Base-by-base conservation (phyloP, 1,284 basidiomycete genomes). In the Omphalotus olearius region DNA sequence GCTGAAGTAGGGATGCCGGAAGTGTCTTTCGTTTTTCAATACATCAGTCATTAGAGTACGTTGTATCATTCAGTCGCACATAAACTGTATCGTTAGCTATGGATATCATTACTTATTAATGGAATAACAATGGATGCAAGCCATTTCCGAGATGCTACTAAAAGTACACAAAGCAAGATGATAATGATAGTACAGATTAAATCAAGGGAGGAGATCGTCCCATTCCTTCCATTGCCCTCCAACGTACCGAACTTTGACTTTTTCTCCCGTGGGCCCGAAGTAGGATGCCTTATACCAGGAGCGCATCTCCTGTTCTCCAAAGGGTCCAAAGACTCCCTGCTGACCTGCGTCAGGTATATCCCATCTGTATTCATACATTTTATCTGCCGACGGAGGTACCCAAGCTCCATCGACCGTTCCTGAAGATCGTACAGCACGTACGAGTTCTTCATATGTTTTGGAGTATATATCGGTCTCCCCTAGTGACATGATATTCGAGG, bases 11-110 rank as follows among this genome's bases (percentile, higher is more conserved):
- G 88, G 3, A 63, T 84, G 41, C 82, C 85, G 9, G 91, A 96
- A 59, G 88, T 98, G 50, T 93, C 91, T 1, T 93, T 90, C 62
- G 91, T 92, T 36, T 94, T 93, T 73, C 92, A 95, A 66, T 95
- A 93, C 66, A 88, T 94, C 65, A 91, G 89, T 64, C 89, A 91
- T 62, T 83, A 69, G 58, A 26, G 20, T 9, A 33, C 47, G 20
- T 45, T 39, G 44, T 41, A 30, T 45, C 41, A 18, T 42, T 18
- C 3, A 3, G 30, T 33, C 13, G 30, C 30, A 9, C 30, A 33
- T 33, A 13, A 9, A 33, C 13, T 33, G 30, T 33, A 33, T 33
- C 30, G 30, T 33, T 33, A 33, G 30, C 30, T 33, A 33, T 13
- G 30, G 30, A 13, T 33, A 33, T 33, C 30, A 33, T 33, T 10